Base-by-base conservation (phyloP, 805 yeast species). In the Saccharomycopsis javanensis region DNA sequence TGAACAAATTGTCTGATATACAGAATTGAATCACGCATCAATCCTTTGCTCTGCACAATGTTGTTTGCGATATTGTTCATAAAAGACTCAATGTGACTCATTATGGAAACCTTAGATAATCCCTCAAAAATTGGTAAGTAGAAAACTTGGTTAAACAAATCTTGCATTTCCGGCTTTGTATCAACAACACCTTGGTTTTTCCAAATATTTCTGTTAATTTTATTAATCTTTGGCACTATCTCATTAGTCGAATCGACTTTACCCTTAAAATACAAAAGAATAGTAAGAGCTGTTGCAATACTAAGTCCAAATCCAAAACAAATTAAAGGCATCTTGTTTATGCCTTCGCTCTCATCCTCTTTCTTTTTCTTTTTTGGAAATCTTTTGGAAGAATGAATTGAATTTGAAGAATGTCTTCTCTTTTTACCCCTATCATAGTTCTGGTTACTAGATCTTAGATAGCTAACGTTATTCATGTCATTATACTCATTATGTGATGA, bases 231-330 rank as follows among this genome's bases (percentile, higher is more conserved):
- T 15, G 48, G 48, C 11, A 42, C 48, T 3, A 42, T 18, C 3
- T 42, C 23, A 23, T 42, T 28, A 3, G 48, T 10, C 15, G 18
- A 28, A 20, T 42, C 28, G 13, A 28, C 28, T 5, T 35, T n/a
- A 8, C 15, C 23, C 25, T 42, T 48, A 31, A 25, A 28, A 30
- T 54, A 54, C 31, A 53, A 55, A 34, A 55, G 57, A 7, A 63
- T 20, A 18, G 57, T 60, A 6, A 64, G 15, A 28, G 57, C 45
- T 5, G 57, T 33, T 1, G 50, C 60, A 16, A 64, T 48, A 18
- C 63, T 57, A 7, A 56, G 27, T 2, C 60, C 58, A 8, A 55
- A 42, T 10, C 61, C 60, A 16, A 58, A 34, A 23, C 54, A 16
- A 48, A 35, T 45, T 28, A 55, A 34, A 42, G 64, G 57, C 15